These are phyloP conservation scores for Agaricus bisporus DNA, from an alignment of 768 basidiomycete genomes.

Conservation along the genomic window DNA sequence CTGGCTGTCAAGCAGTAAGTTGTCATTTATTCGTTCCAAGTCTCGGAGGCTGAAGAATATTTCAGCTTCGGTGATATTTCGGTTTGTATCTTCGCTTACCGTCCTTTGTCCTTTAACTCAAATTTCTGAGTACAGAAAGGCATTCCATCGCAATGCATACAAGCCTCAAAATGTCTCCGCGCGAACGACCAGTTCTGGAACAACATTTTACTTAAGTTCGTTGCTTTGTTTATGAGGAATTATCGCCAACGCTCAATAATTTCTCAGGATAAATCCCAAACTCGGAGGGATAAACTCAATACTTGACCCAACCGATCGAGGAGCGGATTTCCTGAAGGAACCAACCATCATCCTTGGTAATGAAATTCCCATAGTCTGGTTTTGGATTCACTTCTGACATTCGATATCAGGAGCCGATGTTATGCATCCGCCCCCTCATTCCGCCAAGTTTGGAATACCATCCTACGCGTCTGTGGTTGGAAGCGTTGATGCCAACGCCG, in stretches of 20 bases:
- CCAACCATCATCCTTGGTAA: slow-evolving; percentile 51
- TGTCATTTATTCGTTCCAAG: not conserved
- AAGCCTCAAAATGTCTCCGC: slow-evolving; percentile 50
- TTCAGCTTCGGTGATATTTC: slow-evolving; percentile 60
- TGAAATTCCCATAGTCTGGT: not conserved
- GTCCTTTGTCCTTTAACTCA: not conserved
- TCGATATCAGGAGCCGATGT: slow-evolving; percentile 57
- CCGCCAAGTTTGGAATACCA: slow-evolving; percentile 53
- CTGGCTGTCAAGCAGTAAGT: slow-evolving; percentile 75
- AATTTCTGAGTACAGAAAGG: slow-evolving; percentile 45
- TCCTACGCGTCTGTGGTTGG: slow-evolving; percentile 79
- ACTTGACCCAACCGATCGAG: slow-evolving; percentile 46
- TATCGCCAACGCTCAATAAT: not conserved
- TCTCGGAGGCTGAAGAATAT: not conserved
- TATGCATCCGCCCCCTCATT: slow-evolving; percentile 77
- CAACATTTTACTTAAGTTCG: slow-evolving; percentile 76
- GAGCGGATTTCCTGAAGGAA: slow-evolving; percentile 53
- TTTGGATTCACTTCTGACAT: not conserved
- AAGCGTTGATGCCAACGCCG: slow-evolving; percentile 69
- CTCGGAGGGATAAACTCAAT: slow-evolving; percentile 78
- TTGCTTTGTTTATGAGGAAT: not conserved
- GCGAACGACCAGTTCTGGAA: slow-evolving; percentile 78
- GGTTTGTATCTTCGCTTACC: slow-evolving; percentile 12
- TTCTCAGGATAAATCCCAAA: slow-evolving; percentile 69
- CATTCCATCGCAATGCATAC: slow-evolving; percentile 77